These are phyloP conservation scores for Galeopsis tetrahit DNA, from an alignment of 257 asterid genomes.

Conservation along the genomic window DNA sequence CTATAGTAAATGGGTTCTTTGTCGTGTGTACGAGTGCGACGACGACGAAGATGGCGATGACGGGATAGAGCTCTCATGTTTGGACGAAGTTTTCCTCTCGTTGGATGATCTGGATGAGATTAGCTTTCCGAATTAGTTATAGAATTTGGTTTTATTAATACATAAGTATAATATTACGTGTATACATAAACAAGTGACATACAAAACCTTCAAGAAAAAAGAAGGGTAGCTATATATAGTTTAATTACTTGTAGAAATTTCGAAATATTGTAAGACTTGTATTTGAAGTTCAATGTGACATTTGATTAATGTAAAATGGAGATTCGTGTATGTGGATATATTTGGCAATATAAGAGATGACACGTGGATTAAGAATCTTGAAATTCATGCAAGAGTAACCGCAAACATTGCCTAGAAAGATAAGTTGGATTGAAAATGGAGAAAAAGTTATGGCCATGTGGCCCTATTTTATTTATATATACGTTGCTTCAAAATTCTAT, in stretches of 20 bases:
- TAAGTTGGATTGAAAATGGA: constrained; percentile 19
- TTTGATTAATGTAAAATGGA: constrained; percentile 18
- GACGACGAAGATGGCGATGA: constrained; percentile 47
- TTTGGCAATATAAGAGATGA: constrained; percentile 24
- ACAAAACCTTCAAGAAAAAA: constrained; percentile 17
- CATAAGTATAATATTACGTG: background rate
- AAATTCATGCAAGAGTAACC: constrained; percentile 12
- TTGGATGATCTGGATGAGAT: constrained; percentile 84
- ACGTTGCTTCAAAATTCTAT: constrained; percentile 17
- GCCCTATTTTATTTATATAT: background rate
- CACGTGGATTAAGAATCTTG: constrained; percentile 29
- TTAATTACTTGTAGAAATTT: constrained; percentile 21
- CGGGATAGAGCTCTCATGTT: constrained; percentile 80
- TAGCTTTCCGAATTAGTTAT: constrained; percentile 57
- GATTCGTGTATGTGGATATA: constrained; percentile 9
- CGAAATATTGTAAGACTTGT: constrained; percentile 11
- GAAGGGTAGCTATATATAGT: background rate
- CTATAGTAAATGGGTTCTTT: constrained; percentile 79
- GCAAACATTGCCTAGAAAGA: constrained; percentile 6
- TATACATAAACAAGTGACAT: constrained; percentile 3
- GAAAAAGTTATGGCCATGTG: constrained; percentile 5
- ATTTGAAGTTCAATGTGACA: constrained; percentile 21
- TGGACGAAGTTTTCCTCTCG: constrained; percentile 91
- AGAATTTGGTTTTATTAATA: background rate
- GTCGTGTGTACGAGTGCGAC: constrained; percentile 69